These are phyloP conservation scores for Penicillium freii DNA, from an alignment of 2,329 filamentous ascomycete genomes.

Conservation along the genomic window DNA sequence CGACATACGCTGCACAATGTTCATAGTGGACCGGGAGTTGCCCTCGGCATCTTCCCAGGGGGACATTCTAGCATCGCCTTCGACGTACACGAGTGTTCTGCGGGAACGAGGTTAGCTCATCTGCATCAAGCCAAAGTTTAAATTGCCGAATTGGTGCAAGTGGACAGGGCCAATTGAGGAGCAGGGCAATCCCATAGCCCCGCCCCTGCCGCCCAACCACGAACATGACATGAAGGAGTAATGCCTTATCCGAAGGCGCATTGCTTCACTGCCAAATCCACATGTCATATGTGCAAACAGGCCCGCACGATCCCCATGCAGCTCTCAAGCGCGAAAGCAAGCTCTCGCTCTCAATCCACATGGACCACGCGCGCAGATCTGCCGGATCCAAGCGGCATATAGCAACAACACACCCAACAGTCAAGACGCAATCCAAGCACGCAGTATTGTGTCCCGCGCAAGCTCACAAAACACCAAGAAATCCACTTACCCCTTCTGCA, in stretches of 20 bases:
- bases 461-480: neutral
- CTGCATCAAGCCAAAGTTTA: neutral
- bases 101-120: neutral
- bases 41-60: conserved; percentile 69
- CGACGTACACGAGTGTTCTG: conserved; percentile 76
- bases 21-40: conserved; percentile 61
- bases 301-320: no score
- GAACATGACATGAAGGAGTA: neutral
- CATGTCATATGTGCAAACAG: neutral
- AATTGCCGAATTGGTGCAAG: neutral
- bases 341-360: neutral
- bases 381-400: neutral
- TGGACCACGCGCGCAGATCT: neutral
- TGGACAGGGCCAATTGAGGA: neutral
- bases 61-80: conserved; percentile 73
- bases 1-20: conserved; percentile 73
- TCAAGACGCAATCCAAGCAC: neutral
- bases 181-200: neutral
- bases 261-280: neutral
- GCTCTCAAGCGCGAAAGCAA: neutral
- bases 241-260: neutral
- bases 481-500: conserved; percentile 80
- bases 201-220: neutral
- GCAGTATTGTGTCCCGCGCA: no score
- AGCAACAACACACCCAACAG: neutral